Base-by-base conservation (phyloP, 2,329 filamentous ascomycete genomes). In the Cercospora brassicicola region DNA sequence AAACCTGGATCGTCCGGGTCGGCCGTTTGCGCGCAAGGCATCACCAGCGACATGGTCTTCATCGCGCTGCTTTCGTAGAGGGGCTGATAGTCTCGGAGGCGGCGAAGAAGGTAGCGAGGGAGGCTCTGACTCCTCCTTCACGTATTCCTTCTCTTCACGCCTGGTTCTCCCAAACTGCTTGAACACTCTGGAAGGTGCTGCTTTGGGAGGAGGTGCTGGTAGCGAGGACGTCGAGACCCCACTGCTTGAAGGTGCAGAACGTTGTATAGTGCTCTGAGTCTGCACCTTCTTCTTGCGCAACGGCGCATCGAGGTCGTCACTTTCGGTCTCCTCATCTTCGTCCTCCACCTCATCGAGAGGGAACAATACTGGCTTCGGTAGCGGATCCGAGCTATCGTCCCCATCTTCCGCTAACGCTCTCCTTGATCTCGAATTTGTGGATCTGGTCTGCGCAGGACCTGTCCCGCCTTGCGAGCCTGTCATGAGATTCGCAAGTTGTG, bases 401-500 rank as follows among this genome's bases (percentile, higher is more conserved):
- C 62, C 53, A 48, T 57, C 53, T 42, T 64, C 62, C 3, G 53
- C 53, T 10, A 57, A 30, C 18, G 48, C 36, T 8, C 73, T 77
- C 20, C 73, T 76, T 15, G 74, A 64, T 57, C 67, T 75, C 5
- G 65, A 66, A 53, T 66, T 69, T 10, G 59, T 59, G 33, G 77
- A 11, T 6, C 67, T 69, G 5, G 70, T 64, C 56, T 76, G 60
- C 59, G 72, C 71, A 45, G 70, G 75, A 18, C 39, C 59, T 18
- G 33, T 30, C 20, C 65, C 63, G 7, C 69, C 68, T 33, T 74
- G 73, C 26, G 69, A 71, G 2, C 68, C 72, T 10, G 68, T 75
- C 79, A 81, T 80, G 36, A 81, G 67, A 1, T 74, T 75, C 13
- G 78, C 76, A 18, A 80, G 73, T 39, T 76, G 73, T 10, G 76